Conservation (phyloP, 2,329 filamentous ascomycete genomes). For the Beauveria sp. region DNA sequence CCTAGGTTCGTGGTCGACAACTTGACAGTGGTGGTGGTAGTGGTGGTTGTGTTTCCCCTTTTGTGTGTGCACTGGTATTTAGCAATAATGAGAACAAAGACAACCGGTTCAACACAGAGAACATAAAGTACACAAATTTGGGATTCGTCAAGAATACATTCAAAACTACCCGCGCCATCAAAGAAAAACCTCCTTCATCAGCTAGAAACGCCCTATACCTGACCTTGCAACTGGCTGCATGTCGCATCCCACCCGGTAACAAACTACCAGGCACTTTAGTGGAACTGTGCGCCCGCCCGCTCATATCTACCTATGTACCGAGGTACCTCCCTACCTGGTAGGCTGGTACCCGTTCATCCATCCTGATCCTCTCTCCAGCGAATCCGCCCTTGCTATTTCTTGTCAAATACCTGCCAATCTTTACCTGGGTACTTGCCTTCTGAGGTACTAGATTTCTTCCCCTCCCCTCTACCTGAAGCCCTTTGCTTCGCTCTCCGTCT, state of each 20-base stretch:
- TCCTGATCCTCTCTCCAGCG: not conserved
- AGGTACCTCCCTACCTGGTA: too few species aligned
- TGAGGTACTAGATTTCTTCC: not conserved
- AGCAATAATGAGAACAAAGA: not conserved
- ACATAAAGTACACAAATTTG: not conserved
- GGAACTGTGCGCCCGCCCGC: not conserved
- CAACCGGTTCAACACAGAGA: not conserved
- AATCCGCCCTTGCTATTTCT: not conserved
- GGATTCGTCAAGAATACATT: too few species aligned
- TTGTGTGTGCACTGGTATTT: not conserved
- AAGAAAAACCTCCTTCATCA: too few species aligned
- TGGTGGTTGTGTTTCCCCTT: not conserved
- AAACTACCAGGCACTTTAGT: not conserved
- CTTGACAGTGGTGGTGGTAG: not conserved
- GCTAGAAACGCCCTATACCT: not conserved
- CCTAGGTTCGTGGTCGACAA: not conserved
- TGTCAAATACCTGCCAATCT: not conserved
- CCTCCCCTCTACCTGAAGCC: not conserved
- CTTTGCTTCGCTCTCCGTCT: not conserved
- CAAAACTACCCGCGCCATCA: too few species aligned
- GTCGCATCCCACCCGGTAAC: not conserved
- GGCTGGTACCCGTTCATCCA: not conserved
- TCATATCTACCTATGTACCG: not conserved
- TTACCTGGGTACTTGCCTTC: too few species aligned
- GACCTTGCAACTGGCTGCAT: not conserved